Percentiles rank a stretch among this genome's conserved stretches.
phyloP scores from a whole-genome alignment of 208 protist species.

The Leishmania major region DNA sequence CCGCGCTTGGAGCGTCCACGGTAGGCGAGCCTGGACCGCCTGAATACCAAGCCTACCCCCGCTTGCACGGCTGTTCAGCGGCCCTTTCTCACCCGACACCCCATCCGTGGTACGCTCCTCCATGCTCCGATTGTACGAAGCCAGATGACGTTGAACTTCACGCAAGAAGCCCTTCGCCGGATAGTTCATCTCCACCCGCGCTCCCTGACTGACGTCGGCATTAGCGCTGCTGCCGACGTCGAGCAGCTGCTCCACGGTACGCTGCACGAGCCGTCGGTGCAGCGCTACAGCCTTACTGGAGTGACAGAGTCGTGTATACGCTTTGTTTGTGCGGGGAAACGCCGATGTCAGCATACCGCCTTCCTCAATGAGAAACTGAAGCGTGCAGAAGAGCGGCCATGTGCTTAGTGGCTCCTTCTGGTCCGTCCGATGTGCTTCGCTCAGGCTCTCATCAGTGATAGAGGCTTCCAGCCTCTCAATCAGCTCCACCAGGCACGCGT shows the following conservation, averaged over 20 bases:
- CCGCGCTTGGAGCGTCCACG: conserved; percentile 59
- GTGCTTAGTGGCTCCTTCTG: conserved; percentile 41
- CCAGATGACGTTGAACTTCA: conserved; percentile 55
- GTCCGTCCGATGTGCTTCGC: neutral
- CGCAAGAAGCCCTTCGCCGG: conserved; percentile 50
- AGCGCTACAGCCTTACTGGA: conserved; percentile 38
- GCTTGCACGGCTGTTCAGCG: conserved; percentile 43
- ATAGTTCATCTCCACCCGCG: conserved; percentile 21
- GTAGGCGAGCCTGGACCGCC: conserved; percentile 55
- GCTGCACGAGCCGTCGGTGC: conserved; percentile 57
- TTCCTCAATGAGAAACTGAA: conserved; percentile 77
- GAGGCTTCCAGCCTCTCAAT: conserved; percentile 53
- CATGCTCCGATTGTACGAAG: conserved; percentile 42
- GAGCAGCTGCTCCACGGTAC: conserved; percentile 34
- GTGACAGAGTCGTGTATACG: conserved; percentile 30
- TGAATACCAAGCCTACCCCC: conserved; percentile 67
- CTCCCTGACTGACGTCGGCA: neutral
- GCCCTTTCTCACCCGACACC: conserved; percentile 46
- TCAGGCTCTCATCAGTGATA: conserved; percentile 32
- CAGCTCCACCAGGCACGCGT: conserved; percentile 56
- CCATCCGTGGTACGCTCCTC: conserved; percentile 37
- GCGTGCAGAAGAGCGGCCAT: conserved; percentile 64
- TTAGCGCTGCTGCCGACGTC: neutral
- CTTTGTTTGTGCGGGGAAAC: conserved; percentile 52
- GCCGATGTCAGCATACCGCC: conserved; percentile 63